Evolutionary conservation across 768 basidiomycete species (phyloP).

Genomic region (Gloeopeniophorella convolvens): DNA sequence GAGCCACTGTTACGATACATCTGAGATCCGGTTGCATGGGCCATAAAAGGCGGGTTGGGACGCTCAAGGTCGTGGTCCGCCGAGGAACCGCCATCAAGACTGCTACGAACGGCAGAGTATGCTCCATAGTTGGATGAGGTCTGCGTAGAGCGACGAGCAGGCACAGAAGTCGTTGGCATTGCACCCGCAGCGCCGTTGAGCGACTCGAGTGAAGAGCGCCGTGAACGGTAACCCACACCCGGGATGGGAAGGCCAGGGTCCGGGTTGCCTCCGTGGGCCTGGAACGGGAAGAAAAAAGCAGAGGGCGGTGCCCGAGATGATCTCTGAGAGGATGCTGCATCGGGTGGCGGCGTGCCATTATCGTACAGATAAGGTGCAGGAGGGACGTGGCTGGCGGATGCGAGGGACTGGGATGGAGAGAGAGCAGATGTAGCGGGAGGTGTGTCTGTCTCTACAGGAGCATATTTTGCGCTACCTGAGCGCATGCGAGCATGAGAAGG

Average conservation of each 20-base stretch:
- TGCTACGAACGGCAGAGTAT: conserved; percentile 20
- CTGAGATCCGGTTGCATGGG: conserved; percentile 4
- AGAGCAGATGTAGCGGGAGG: not conserved
- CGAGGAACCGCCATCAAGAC: conserved; percentile 23
- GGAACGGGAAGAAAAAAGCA: conserved; percentile 44
- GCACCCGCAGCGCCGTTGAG: conserved; percentile 20
- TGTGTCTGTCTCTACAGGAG: conserved; percentile 5
- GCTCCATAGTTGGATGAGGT: conserved; percentile 24
- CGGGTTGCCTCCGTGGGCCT: conserved; percentile 59
- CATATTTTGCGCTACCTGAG: not conserved
- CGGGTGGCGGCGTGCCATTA: conserved; percentile 16
- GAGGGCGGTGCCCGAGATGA: conserved; percentile 33
- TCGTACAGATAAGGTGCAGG: conserved; percentile 17
- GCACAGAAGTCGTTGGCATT: not conserved
- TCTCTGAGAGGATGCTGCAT: conserved; percentile 6
- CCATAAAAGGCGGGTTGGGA: conserved; percentile 18
- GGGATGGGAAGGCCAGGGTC: conserved; percentile 47
- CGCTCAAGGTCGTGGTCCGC: conserved; percentile 11
- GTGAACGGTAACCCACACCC: conserved; percentile 25
- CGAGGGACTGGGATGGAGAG: conserved; percentile 3
- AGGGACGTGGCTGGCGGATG: not conserved
- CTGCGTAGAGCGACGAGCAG: conserved; percentile 23
- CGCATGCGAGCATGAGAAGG: not conserved
- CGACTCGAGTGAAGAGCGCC: conserved; percentile 39
- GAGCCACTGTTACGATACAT: conserved; percentile 1